Percentiles rank a stretch among this genome's conserved stretches.
phyloP scores from a whole-genome alignment of 768 basidiomycete genomes.

The Phylloporus scabripes region DNA sequence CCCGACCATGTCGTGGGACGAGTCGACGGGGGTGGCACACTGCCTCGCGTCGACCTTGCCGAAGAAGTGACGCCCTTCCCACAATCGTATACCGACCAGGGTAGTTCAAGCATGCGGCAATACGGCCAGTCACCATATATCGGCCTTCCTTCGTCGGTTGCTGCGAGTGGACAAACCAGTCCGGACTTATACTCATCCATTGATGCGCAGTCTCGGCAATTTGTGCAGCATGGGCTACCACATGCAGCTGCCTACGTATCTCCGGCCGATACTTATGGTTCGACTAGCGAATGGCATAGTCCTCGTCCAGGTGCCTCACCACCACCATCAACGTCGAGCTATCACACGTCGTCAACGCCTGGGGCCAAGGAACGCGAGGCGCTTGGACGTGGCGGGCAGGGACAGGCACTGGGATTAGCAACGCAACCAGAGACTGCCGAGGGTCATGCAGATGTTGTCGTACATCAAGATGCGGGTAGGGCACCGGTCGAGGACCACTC shows the following conservation, averaged over 20 bases:
- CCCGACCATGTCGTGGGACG: constrained; percentile 38
- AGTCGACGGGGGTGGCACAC: constrained; percentile 16
- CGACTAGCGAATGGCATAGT: constrained; percentile 16
- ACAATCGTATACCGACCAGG: constrained; percentile 3
- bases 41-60: constrained; percentile 25
- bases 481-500: constrained; percentile 16
- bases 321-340: constrained; percentile 19
- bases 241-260: constrained; percentile 4
- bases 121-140: constrained; percentile 11
- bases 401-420: constrained; percentile 12
- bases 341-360: constrained; percentile 10
- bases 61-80: constrained; percentile 28
- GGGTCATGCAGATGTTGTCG: constrained; percentile 20
- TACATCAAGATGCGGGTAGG: constrained; percentile 25
- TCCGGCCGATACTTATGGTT: constrained; percentile 7
- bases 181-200: constrained; percentile 9
- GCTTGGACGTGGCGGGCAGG: constrained; percentile 13
- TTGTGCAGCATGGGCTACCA: constrained; percentile 1
- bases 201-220: constrained; percentile 9
- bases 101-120: constrained; percentile 21
- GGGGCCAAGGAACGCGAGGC: constrained; percentile 25
- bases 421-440: constrained; percentile 20
- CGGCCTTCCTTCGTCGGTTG: constrained; percentile 1
- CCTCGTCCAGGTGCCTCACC: constrained; percentile 19
- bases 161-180: neutral